phyloP scores from a whole-genome alignment of 345 rosid species.

The Gossypium raimondii region DNA sequence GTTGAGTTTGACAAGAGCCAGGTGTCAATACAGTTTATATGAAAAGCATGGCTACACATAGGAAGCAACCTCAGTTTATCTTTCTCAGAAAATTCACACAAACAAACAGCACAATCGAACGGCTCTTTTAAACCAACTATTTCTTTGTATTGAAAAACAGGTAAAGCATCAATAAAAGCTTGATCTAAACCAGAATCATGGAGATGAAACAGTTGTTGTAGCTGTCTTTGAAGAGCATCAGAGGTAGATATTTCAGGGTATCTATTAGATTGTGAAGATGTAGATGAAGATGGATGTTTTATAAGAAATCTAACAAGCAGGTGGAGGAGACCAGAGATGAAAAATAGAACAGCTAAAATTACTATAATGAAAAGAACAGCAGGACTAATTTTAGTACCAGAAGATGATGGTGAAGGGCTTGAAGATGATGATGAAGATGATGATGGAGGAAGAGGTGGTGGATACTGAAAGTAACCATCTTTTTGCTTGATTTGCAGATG shows the following conservation, averaged over 20 bases:
- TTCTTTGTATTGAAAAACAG: slow-evolving; percentile 76
- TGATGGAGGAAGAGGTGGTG: slow-evolving; percentile 40
- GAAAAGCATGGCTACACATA: slow-evolving; percentile 88
- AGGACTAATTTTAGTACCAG: slow-evolving; percentile 72
- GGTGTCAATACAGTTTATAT: slow-evolving; percentile 74
- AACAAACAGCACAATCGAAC: slow-evolving; percentile 84
- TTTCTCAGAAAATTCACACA: slow-evolving; percentile 74
- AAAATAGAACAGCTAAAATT: slow-evolving; percentile 74
- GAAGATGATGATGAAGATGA: slow-evolving; percentile 26
- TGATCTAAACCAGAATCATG: slow-evolving; percentile 92
- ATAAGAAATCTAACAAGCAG: slow-evolving; percentile 78
- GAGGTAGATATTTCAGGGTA: slow-evolving; percentile 63
- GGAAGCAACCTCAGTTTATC: slow-evolving; percentile 82
- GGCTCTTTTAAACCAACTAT: slow-evolving; percentile 69
- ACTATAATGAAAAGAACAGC: slow-evolving; percentile 77
- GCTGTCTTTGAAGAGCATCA: slow-evolving; percentile 84
- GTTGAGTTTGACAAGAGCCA: slow-evolving; percentile 84
- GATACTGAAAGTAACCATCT: slow-evolving; percentile 50
- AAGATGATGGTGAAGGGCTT: slow-evolving; percentile 35
- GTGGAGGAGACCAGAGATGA: slow-evolving; percentile 83
- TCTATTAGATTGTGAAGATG: slow-evolving; percentile 55
- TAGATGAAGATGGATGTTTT: slow-evolving; percentile 57
- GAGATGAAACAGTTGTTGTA: slow-evolving; percentile 82
- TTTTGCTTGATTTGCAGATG: slow-evolving; percentile 42
- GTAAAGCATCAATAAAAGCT: slow-evolving; percentile 83